phyloP scores from a whole-genome alignment of 768 basidiomycete genomes.

The Nidularia sp. region DNA sequence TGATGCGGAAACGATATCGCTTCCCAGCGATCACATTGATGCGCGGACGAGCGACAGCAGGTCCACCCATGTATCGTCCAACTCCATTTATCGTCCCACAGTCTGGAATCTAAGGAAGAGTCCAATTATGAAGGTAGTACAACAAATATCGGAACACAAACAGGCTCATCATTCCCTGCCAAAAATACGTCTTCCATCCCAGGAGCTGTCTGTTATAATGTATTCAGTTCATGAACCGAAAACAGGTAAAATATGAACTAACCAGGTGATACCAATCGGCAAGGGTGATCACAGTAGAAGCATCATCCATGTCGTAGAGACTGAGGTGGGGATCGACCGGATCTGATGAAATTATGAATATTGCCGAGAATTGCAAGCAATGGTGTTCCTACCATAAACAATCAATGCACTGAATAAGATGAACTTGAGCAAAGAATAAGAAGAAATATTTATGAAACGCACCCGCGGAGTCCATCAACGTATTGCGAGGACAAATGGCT shows the following conservation, averaged over 20 bases:
- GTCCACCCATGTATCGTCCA: conserved; percentile 27
- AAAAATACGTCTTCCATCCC: conserved; percentile 3
- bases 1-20: conserved; percentile 32
- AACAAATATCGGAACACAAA: not conserved
- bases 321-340: conserved; percentile 20
- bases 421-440: conserved; percentile 14
- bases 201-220: conserved; percentile 15
- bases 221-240: too few relatives aligned
- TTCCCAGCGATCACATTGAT: conserved; percentile 29
- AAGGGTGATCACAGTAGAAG: conserved; percentile 22
- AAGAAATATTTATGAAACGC: not conserved
- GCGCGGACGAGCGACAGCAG: conserved; percentile 24
- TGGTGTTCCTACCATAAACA: conserved; percentile 25
- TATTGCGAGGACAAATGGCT: conserved; percentile 18
- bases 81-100: conserved; percentile 33
- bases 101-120: conserved; percentile 12
- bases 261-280: conserved; percentile 10
- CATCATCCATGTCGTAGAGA: conserved; percentile 28
- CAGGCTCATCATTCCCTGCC: conserved; percentile 6
- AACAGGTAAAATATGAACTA: not conserved
- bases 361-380: conserved; percentile 6
- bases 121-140: conserved; percentile 1
- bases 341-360: conserved; percentile 9
- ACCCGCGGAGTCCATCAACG: conserved; percentile 20
- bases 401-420: conserved; percentile 5